Base-by-base conservation (phyloP, 768 basidiomycete genomes). In the Clitopilus hobsonii region DNA sequence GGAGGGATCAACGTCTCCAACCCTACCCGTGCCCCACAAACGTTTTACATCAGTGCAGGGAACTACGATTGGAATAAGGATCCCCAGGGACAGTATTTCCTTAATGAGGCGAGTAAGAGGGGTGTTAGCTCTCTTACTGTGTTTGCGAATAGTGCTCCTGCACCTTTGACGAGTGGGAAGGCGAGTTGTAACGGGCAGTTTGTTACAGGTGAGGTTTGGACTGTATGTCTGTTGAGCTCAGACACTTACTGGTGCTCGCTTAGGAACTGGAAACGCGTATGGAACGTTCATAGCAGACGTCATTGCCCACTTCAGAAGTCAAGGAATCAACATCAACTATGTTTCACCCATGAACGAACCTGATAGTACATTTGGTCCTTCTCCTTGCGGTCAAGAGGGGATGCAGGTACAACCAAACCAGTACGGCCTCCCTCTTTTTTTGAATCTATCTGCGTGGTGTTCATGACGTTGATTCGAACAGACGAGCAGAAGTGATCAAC, bases 291-390 rank as follows among this genome's bases (percentile, higher is more conserved):
- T 77, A 11, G 71, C 74, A 1, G 76, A 75, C 56, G 75, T 78
- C 3, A 60, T 75, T 18, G 56, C 61, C 25, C 72, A 77, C 60
- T 78, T 73, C 63, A 65, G 69, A 27, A 60, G 59, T 8, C 63
- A 69, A 51, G 74, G 73, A 14, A 64, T 77, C 26, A 64, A 65
- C 13, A 72, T 78, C 50, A 69, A 66, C 32, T 71, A 70, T 25
- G 67, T 78, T 22, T 76, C 76, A 1, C 69, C 74, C 7, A 77
- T 78, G 70, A 76, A 78, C 56, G 73, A 74, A 49, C 74, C 74
- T 2, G 72, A 75, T 52, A 69, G 68, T 51, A 71, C 49, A 11
- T 73, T 74, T 56, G 71, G 71, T 2, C 71, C 71, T 16, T 63
- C 68, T 5, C 71, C 69, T 2, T 78, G 76, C 58, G 71, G 71